Conservation (phyloP, 345 rosid genomes). For the Lagerstroemia speciosa region DNA sequence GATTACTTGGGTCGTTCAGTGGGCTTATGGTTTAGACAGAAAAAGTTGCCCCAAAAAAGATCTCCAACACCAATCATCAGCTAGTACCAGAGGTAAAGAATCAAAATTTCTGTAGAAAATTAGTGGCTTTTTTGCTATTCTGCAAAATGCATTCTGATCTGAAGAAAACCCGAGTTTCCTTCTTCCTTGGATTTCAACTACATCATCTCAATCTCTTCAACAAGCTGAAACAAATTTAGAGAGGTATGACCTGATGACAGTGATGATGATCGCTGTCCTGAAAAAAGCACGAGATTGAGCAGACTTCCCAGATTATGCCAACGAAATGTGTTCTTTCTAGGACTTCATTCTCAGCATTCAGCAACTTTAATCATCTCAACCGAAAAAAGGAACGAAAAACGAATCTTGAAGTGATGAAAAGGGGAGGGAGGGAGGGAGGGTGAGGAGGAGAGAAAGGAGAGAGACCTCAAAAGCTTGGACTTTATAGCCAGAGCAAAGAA, state of each 20-base stretch:
- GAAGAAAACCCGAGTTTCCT: neutral
- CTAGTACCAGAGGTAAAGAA: no score
- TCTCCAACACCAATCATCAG: no score
- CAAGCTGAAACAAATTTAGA: neutral
- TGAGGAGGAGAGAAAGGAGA: neutral
- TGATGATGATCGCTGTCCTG: no score
- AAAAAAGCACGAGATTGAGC: neutral
- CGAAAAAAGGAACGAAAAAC: neutral
- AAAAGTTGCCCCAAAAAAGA: neutral
- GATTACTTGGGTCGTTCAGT: no score
- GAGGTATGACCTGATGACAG: no score
- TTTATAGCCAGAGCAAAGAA: constrained; percentile 48
- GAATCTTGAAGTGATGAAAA: neutral
- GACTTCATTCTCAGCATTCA: neutral
- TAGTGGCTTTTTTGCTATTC: neutral
- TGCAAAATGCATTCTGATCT: neutral
- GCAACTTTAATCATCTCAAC: neutral
- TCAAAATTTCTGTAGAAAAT: no score
- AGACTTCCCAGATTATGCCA: neutral
- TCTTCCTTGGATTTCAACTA: neutral
- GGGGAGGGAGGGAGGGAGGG: neutral
- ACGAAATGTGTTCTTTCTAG: neutral
- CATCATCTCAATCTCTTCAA: neutral
- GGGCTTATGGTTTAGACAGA: neutral
- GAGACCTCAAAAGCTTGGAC: constrained; percentile 70